These are phyloP conservation scores for Candida nanaspora DNA, from an alignment of 805 yeast species.

Conservation along the genomic window DNA sequence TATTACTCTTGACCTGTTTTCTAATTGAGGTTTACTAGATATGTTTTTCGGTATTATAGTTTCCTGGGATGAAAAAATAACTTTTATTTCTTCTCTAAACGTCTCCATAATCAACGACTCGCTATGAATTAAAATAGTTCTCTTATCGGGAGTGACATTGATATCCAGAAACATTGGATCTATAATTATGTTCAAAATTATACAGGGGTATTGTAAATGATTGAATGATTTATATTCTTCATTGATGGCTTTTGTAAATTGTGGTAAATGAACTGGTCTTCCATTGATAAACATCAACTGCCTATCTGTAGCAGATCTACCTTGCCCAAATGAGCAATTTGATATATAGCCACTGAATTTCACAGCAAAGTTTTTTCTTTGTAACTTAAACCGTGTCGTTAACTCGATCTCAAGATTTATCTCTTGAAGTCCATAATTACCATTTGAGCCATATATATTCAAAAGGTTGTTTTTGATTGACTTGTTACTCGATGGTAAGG, in stretches of 20 bases:
- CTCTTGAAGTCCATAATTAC: slow-evolving; percentile 48
- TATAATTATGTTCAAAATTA: slow-evolving; percentile 53
- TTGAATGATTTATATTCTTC: slow-evolving; percentile 72
- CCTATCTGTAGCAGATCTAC: slow-evolving; percentile 64
- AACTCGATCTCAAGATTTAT: slow-evolving; percentile 37
- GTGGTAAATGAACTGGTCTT: slow-evolving; percentile 62
- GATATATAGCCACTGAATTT: slow-evolving; percentile 60
- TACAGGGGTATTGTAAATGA: slow-evolving; percentile 64
- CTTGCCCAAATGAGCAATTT: slow-evolving; percentile 70
- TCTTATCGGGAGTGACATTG: slow-evolving; percentile 89
- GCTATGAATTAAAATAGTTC: slow-evolving; percentile 59
- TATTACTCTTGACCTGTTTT: neutral
- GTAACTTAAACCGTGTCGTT: slow-evolving; percentile 19
- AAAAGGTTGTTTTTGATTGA: slow-evolving; percentile 50
- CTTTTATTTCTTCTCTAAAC: slow-evolving; percentile 41
- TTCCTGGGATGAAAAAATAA: slow-evolving; percentile 34
- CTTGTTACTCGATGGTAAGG: slow-evolving; percentile 36
- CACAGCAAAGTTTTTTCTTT: slow-evolving; percentile 26
- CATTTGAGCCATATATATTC: slow-evolving; percentile 64
- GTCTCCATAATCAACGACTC: slow-evolving; percentile 54
- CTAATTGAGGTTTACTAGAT: neutral
- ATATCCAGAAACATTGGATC: slow-evolving; percentile 58
- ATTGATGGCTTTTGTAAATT: slow-evolving; percentile 51
- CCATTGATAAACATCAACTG: slow-evolving; percentile 70
- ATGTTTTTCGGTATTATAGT: slow-evolving; percentile 15